A percentile compares a stretch with the other conserved stretches of the same genome.
These are phyloP conservation scores for Bimuria novae-zelandiae DNA, from an alignment of 2,329 filamentous ascomycete genomes.

Conservation along the genomic window DNA sequence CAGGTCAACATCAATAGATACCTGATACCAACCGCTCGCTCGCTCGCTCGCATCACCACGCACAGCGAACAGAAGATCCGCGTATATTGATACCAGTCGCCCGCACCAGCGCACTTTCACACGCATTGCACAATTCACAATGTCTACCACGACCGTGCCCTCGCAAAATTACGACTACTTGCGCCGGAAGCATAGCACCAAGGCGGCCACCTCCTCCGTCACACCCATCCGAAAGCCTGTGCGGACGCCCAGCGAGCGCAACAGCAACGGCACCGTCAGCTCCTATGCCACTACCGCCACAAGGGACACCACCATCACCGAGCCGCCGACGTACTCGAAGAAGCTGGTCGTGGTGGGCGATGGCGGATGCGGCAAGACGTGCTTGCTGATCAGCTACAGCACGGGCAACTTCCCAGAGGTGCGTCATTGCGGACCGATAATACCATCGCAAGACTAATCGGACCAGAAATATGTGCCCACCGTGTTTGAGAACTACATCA, in stretches of 20 bases:
- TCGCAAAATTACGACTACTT: constrained; percentile 60
- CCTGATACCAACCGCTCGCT: constrained; percentile 6
- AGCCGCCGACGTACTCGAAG: constrained; percentile 93
- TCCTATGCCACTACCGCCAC: constrained; percentile 78
- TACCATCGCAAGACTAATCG: not conserved
- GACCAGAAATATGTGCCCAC: constrained; percentile 97
- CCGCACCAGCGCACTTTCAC: constrained; percentile 1
- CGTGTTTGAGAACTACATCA: constrained; percentile 99
- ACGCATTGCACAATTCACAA: constrained; percentile 17
- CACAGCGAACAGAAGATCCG: no score
- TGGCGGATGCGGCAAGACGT: constrained; percentile 98
- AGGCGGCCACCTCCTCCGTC: constrained; percentile 41
- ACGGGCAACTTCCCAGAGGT: constrained; percentile 99
- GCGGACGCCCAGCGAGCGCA: constrained; percentile 64
- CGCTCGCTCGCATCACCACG: constrained; percentile 6
- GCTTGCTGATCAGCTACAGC: constrained; percentile 96
- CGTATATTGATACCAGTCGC: constrained; percentile 5
- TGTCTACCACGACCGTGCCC: constrained; percentile 32
- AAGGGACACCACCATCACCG: constrained; percentile 83
- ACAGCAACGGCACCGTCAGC: constrained; percentile 89
- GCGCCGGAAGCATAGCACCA: constrained; percentile 60
- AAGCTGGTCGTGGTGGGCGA: constrained; percentile 99
- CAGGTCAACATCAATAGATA: constrained; percentile 6
- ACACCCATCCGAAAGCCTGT: constrained; percentile 48
- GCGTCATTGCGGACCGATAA: constrained; percentile 19